Percentiles rank a stretch among this genome's conserved stretches.
phyloP scores from a whole-genome alignment of 2,329 filamentous ascomycete genomes.

The Sporothrix mexicana region DNA sequence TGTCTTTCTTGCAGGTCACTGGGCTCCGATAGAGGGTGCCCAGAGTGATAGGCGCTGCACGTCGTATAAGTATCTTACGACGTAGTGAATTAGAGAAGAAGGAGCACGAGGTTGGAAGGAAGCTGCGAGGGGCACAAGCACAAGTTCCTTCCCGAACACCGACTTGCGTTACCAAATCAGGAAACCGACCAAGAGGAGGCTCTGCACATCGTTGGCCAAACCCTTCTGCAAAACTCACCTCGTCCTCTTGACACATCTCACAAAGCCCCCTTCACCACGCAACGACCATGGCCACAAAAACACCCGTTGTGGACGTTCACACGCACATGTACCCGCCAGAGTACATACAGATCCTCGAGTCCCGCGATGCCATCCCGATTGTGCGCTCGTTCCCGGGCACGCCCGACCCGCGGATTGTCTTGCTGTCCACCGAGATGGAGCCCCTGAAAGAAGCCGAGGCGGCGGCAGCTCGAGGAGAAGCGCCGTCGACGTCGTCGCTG shows the following conservation, averaged over 20 bases:
- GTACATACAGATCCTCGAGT: slow-evolving; percentile 66
- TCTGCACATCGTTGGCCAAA: background rate
- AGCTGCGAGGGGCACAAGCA: background rate
- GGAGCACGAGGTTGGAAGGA: background rate
- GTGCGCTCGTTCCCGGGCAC: slow-evolving; percentile 64
- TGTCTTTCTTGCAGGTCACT: background rate
- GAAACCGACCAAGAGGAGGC: background rate
- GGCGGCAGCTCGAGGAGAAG: slow-evolving; percentile 46
- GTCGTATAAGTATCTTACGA: background rate
- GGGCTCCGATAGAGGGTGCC: background rate
- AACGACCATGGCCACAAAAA: slow-evolving; percentile 5
- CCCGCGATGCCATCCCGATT: slow-evolving; percentile 69
- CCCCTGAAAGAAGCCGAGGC: slow-evolving; percentile 59
- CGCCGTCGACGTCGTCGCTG: slow-evolving; percentile 56
- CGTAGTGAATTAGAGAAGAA: background rate
- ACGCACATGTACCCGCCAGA: slow-evolving; percentile 72
- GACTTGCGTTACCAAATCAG: background rate
- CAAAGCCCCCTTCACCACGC: background rate
- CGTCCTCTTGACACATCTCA: background rate
- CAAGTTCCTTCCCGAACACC: too few species aligned
- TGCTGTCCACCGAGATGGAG: slow-evolving; percentile 55
- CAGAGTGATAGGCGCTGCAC: background rate
- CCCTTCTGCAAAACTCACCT: background rate
- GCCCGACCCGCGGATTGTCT: slow-evolving; percentile 68
- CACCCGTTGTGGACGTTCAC: slow-evolving; percentile 66